Evolutionary conservation across 164 flowering plant species (phyloP).

Genomic region (Echeveria elegans): DNA sequence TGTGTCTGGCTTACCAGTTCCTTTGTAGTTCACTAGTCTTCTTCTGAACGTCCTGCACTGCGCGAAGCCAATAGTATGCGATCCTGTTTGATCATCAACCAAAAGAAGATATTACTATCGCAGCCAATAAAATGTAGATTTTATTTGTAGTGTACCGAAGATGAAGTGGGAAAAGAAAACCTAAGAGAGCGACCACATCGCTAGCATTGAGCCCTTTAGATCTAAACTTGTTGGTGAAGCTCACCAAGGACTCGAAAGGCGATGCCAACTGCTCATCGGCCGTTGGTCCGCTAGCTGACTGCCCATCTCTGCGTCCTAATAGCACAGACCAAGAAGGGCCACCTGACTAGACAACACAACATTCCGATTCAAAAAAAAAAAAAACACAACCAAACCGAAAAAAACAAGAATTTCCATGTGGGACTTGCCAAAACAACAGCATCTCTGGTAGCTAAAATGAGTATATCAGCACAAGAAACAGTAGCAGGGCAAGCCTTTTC

Average conservation of each 20-base stretch:
- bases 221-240: conserved; percentile 49
- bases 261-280: conserved; percentile 41
- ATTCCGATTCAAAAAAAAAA: neutral
- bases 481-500: conserved; percentile 44
- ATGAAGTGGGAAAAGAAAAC: conserved; percentile 11
- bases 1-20: conserved; percentile 47
- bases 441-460: conserved; percentile 39
- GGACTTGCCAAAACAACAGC: conserved; percentile 34
- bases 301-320: conserved; percentile 52
- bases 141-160: neutral
- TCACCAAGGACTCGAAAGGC: conserved; percentile 41
- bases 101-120: neutral
- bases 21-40: conserved; percentile 48
- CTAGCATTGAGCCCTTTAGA: conserved; percentile 44
- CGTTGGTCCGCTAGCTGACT: conserved; percentile 32
- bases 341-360: conserved; percentile 16
- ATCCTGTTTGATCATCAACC: conserved; percentile 23
- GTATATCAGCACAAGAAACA: conserved; percentile 49
- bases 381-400: neutral
- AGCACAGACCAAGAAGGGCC: conserved; percentile 37
- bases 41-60: conserved; percentile 48
- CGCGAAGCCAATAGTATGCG: conserved; percentile 57
- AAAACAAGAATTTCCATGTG: neutral
- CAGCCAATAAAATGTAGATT: neutral
- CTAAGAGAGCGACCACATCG: conserved; percentile 61